phyloP scores from a whole-genome alignment of 495 filamentous ascomycete species.

The Aspergillus conjunctus region DNA sequence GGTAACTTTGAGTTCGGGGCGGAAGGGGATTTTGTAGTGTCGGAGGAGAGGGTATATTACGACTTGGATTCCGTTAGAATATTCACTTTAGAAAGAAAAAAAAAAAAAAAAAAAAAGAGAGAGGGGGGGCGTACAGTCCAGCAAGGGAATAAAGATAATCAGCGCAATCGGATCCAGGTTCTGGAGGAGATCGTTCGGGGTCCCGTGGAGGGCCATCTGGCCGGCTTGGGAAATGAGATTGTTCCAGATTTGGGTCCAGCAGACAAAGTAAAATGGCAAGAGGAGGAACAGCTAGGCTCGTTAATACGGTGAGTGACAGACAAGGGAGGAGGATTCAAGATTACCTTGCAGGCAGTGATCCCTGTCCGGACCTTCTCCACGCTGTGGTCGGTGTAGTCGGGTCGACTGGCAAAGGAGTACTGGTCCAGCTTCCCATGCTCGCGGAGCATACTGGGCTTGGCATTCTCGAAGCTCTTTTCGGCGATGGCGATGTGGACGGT shows the following conservation, averaged over 20 bases:
- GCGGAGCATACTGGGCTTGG: slow-evolving; percentile 23
- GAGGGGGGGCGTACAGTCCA: slow-evolving; percentile 44
- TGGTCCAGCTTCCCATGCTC: slow-evolving; percentile 9
- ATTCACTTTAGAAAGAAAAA: too few relatives aligned
- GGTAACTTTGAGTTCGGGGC: slow-evolving; percentile 65
- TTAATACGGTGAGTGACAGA: neutral
- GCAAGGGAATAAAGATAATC: slow-evolving; percentile 62
- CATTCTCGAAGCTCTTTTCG: slow-evolving; percentile 28
- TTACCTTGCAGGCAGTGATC: slow-evolving; percentile 47
- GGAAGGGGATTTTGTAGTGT: slow-evolving; percentile 56
- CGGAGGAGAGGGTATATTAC: slow-evolving; percentile 27
- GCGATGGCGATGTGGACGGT: slow-evolving; percentile 26
- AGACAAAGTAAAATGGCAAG: slow-evolving; percentile 30
- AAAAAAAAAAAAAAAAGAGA: neutral
- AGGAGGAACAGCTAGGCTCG: slow-evolving; percentile 47
- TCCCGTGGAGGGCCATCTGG: slow-evolving; percentile 45
- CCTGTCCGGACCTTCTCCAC: slow-evolving; percentile 51
- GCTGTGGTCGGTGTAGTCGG: slow-evolving; percentile 43
- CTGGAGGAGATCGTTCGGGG: slow-evolving; percentile 63
- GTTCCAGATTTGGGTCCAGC: slow-evolving; percentile 26
- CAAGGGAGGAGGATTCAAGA: too few relatives aligned
- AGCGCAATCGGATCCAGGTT: slow-evolving; percentile 68
- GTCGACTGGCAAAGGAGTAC: slow-evolving; percentile 14
- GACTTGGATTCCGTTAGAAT: slow-evolving; percentile 55
- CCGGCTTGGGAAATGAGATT: slow-evolving; percentile 46